Evolutionary conservation across 441 rosid genomes (phyloP), one percentile per base, ranked within the genome.

Genomic region (Syzygium malaccense): DNA sequence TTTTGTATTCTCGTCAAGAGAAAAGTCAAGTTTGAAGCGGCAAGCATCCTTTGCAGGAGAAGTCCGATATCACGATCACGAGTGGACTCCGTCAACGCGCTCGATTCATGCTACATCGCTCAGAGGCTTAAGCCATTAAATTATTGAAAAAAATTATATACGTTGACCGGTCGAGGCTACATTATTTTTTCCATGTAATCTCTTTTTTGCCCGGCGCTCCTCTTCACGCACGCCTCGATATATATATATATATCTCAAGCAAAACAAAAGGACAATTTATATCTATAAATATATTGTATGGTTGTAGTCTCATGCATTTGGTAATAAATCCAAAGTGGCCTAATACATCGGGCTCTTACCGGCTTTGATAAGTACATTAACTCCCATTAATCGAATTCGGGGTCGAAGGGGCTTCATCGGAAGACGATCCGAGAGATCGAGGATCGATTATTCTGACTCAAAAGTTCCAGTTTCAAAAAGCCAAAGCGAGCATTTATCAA

Each of bases 141-240:
- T 41, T 41, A 11, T 23, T 26, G 13, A 1, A 75, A 41, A 41
- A 41, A 6, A 8, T 75, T 23, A 11, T n/a, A 37, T 75, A 12
- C 10, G 9, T 12, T 12, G 51, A 75, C 4, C 18, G 14, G 14
- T 4, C 15, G 0, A 7, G n/a, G 0, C 15, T 8, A 0, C 45
- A 25, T 33, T 12, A 12, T 18, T 18, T 68, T 45, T 23, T 57
- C 5, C 14, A 9, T 4, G 2, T 10, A 12, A 12, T 57, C 60
- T 57, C 28, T 57, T 57, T 57, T 57, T 57, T 13, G 1, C 28
- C 28, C 11, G 10, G 28, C 28, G 0, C 14, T 66, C 45, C 37
- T 32, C 37, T 32, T 15, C 23, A n/a, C 25, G 23, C 79, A 37
- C 48, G 3, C 41, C 15, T 71, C 2, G 49, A 19, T 10, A 68